Percentiles rank a stretch among this genome's conserved stretches.
These are phyloP conservation scores for Hypoxylon sp. DNA, from an alignment of 2,329 filamentous ascomycete species.

Conservation along the genomic window DNA sequence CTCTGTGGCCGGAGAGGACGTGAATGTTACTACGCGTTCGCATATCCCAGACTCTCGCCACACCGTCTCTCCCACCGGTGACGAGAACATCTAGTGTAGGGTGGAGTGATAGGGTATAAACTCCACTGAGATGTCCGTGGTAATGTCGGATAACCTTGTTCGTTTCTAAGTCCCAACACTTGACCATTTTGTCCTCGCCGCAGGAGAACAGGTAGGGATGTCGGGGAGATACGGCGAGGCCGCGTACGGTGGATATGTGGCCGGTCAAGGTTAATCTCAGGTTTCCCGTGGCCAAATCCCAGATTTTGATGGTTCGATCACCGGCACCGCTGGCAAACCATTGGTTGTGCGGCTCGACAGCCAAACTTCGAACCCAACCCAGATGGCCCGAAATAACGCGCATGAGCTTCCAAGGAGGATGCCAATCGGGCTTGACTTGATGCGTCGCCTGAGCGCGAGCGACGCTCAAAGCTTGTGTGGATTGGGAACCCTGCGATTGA, in stretches of 20 bases:
- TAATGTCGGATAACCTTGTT: slow-evolving; percentile 99
- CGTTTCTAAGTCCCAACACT: slow-evolving; percentile 99
- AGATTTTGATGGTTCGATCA: slow-evolving; percentile 97
- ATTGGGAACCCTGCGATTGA: slow-evolving; percentile 12
- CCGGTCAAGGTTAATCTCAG: slow-evolving; percentile 87
- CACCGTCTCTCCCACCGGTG: slow-evolving; percentile 93
- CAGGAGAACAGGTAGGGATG: slow-evolving; percentile 98
- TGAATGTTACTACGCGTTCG: slow-evolving; percentile 94
- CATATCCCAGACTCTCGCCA: slow-evolving; percentile 98
- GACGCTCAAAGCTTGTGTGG: slow-evolving; percentile 42
- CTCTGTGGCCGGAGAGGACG: slow-evolving; percentile 88
- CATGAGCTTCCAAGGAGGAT: slow-evolving; percentile 98
- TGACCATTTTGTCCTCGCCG: slow-evolving; percentile 99
- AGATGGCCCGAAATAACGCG: slow-evolving; percentile 95
- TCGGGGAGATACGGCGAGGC: slow-evolving; percentile 87
- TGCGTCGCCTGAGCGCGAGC: slow-evolving; percentile 50
- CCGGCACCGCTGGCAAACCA: slow-evolving; percentile 98
- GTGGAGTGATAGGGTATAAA: slow-evolving; percentile 93
- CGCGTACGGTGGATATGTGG: slow-evolving; percentile 88
- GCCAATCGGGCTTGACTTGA: slow-evolving; percentile 85
- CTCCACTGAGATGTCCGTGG: slow-evolving; percentile 94
- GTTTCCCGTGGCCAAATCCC: slow-evolving; percentile 91
- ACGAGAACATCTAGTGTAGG: slow-evolving; percentile 94
- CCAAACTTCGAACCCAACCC: slow-evolving; percentile 89
- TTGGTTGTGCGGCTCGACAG: slow-evolving; percentile 94